Evolutionary conservation across 2,329 filamentous ascomycete genomes (phyloP).

Genomic region (Alternaria panax): DNA sequence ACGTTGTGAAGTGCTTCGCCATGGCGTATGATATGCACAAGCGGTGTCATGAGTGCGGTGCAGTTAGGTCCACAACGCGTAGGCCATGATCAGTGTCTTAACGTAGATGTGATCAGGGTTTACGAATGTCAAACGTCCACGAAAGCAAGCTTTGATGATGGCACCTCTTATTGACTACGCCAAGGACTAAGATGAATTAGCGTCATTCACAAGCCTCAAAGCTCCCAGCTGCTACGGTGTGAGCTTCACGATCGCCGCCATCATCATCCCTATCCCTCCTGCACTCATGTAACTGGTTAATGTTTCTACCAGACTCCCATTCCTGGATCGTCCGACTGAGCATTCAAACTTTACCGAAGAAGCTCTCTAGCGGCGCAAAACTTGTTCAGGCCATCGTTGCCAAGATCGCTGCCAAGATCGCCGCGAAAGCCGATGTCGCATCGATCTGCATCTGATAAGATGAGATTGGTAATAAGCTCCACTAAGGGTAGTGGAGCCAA

Average conservation of each 20-base stretch:
- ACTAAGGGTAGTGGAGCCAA: background rate
- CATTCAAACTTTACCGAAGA: background rate
- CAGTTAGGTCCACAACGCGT: background rate
- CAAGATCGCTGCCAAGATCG: background rate
- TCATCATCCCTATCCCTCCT: background rate
- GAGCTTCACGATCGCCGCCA: background rate
- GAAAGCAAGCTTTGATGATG: background rate
- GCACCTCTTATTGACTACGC: background rate
- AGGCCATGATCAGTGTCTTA: background rate
- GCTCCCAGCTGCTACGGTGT: background rate
- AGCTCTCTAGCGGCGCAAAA: background rate
- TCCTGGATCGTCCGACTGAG: background rate
- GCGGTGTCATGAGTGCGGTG: background rate
- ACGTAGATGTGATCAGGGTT: background rate
- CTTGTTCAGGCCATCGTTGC: background rate
- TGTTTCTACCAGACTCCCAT: background rate
- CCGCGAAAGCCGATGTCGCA: slow-evolving; percentile 1
- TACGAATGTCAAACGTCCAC: background rate
- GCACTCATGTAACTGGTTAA: background rate
- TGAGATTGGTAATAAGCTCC: background rate
- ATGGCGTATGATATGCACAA: slow-evolving; percentile 30
- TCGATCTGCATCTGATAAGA: slow-evolving; percentile 9
- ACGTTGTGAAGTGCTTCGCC: slow-evolving; percentile 34
- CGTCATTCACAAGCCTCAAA: background rate
- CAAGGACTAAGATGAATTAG: background rate